Conservation (phyloP, 805 yeast genomes). For the Ogataea methylovora region DNA sequence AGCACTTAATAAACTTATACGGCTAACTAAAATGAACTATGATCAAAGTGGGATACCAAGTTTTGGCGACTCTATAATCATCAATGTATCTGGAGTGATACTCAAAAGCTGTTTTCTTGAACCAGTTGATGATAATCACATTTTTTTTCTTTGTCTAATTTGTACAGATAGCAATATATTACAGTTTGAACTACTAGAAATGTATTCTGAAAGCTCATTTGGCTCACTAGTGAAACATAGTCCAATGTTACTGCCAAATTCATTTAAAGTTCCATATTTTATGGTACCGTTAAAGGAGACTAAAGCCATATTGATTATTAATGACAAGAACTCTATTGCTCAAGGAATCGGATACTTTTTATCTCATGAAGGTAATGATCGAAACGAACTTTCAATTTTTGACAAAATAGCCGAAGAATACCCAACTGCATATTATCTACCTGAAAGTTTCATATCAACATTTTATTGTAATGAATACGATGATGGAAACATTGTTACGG, state of each 20-base stretch:
- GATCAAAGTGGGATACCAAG: constrained; percentile 11
- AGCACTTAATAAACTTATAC: constrained; percentile 15
- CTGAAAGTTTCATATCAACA: constrained; percentile 11
- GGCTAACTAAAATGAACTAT: constrained; percentile 11
- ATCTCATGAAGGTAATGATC: constrained; percentile 20
- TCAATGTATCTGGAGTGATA: constrained; percentile 15
- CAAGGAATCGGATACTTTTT: constrained; percentile 17
- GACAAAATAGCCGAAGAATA: too few relatives aligned
- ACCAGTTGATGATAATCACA: constrained; percentile 10
- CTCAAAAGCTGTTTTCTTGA: constrained; percentile 17
- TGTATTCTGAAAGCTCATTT: constrained; percentile 6
- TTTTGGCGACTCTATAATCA: constrained; percentile 13
- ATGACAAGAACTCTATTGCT: constrained; percentile 14
- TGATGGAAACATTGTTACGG: constrained; percentile 10
- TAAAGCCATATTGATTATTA: constrained; percentile 18
- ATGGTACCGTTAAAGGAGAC: constrained; percentile 18
- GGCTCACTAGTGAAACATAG: constrained; percentile 3
- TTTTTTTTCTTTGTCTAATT: constrained; percentile 15
- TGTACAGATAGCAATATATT: constrained; percentile 14
- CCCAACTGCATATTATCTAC: constrained; percentile 19
- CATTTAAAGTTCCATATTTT: constrained; percentile 21
- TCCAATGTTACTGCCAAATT: constrained; percentile 11
- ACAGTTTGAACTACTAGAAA: constrained; percentile 17
- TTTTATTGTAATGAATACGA: constrained; percentile 11
- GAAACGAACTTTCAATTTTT: constrained; percentile 11